Conservation (phyloP, 2,329 filamentous ascomycete genomes). For the Fusarium mexicanum region DNA sequence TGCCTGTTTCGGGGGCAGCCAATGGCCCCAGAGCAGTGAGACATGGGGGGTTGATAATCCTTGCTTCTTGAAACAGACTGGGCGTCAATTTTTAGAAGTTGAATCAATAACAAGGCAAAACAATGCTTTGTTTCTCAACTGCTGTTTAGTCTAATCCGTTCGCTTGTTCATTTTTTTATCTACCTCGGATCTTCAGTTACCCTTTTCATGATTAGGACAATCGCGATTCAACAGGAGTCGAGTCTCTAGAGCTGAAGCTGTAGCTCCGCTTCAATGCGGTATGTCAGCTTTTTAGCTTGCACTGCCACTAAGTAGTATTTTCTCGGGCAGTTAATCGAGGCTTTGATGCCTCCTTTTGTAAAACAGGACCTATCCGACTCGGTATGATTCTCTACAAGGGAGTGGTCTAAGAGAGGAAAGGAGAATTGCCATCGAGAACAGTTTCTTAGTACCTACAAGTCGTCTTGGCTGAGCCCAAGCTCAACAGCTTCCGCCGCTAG, state of each 20-base stretch:
- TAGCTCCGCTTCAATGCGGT: neutral
- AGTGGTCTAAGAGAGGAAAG: neutral
- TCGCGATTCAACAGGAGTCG: neutral
- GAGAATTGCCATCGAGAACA: neutral
- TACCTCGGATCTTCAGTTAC: neutral
- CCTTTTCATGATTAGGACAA: neutral
- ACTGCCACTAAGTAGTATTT: neutral
- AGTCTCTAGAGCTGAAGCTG: neutral
- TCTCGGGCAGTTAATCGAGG: neutral
- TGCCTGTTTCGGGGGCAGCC: neutral
- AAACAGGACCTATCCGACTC: neutral
- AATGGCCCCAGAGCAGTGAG: conserved; percentile 16
- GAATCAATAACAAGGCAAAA: neutral
- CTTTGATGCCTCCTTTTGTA: neutral
- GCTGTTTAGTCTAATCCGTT: neutral
- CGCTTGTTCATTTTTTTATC: neutral
- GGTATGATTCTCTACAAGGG: neutral
- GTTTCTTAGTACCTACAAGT: neutral
- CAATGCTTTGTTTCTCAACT: neutral
- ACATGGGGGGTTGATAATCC: conserved; percentile 23
- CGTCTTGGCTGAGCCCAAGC: neutral
- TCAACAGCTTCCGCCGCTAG: neutral
- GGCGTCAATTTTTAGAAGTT: neutral
- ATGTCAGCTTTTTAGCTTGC: conserved; percentile 5
- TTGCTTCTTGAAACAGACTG: neutral